Evolutionary conservation across 495 filamentous ascomycete genomes (phyloP), one percentile per base, ranked within the genome.

Genomic region (Rhypophila decipiens): DNA sequence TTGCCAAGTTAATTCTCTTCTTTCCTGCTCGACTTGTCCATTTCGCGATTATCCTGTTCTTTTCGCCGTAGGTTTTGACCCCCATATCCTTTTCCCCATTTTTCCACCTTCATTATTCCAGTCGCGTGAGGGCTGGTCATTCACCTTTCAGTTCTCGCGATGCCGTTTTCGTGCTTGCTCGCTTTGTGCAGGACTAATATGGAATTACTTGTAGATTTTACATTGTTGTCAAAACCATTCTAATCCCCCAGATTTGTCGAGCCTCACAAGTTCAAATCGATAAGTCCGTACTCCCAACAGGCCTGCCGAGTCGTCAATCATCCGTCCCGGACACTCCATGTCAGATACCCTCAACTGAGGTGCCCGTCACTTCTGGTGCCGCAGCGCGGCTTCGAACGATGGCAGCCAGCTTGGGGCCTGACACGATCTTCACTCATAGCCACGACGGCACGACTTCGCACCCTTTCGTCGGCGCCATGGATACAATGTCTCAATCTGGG

Each of bases 341-440:
- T 67, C 63, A 60, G 41, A 49, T 54, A 50, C 42, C 44, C 55
- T 49, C 35, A 46, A 52, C 64, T 67, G 50, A 58, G 60, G 63
- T 64, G 60, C 38, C 56, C 55, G 50, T 65, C 59, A 47, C 49
- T 66, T 67, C 58, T 66, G 55, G 51, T 64, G 71, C 71, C 67
- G 67, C 65, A 56, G 67, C 55, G 65, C 70, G 70, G 71, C 68
- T 67, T 67, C 60, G 61, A 65, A 69, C 55, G 39, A 75, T 71
- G 71, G 70, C 70, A 51, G 61, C 69, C 49, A 59, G 63, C 58
- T 49, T 63, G 42, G 65, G 57, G 46, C 53, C 62, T 22, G 63
- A 63, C 40, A 59, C 56, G 60, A 61, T 66, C 49, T 47, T 65
- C 33, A 49, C 61, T 19, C 55, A 57, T 20, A 44, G 44, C 39